Base-by-base conservation (phyloP, 2,329 filamentous ascomycete genomes). In the Colletotrichum sp. region DNA sequence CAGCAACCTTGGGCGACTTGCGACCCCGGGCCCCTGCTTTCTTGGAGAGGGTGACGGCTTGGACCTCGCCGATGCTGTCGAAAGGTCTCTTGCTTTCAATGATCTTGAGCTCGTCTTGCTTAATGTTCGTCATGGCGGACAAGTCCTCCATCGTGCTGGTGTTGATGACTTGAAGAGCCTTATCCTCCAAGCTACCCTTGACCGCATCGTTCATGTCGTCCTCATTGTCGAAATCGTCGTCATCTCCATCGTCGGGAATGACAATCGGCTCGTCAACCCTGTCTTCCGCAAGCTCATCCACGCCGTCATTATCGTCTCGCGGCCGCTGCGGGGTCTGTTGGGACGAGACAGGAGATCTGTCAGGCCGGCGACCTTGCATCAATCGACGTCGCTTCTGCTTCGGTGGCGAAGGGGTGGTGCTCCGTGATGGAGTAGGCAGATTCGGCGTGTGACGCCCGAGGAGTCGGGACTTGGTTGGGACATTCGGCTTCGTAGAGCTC, bases 141-240 rank as follows among this genome's bases (percentile, higher is more conserved):
- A 99, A 90, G 73, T 96, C 95, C 44, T 93, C 90, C 12, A 92
- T 87, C 7, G 92, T 92, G 82, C 95, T 97, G 0, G 89, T 92
- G 81, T 99, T 99, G 84, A 99, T 93, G 81, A 96, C 98, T 9
- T 92, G 90, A 32, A 99, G 87, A 8, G 98, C 91, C 65, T 84
- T 82, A 64, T 85, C 83, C 52, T 83, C 82, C 52, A 83, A 84
- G n/a, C 85, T 81, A 7, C 77, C 77, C 28, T 79, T 77, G 13
- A 78, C 71, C 7, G 74, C 67, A n/a, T 78, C 74, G 15, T 72
- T 73, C 10, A 75, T 49, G 18, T 78, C 55, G 26, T 75, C 72
- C 4, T 71, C 77, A 30, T 86, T 83, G 9, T 85, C 85, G 62
- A 85, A 80, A 69, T 85, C 86, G 10, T 83, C 82, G 57, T 88